Evolutionary conservation across 1,139 yeast genomes (phyloP).

Genomic region (Groenewaldozyma sp.): DNA sequence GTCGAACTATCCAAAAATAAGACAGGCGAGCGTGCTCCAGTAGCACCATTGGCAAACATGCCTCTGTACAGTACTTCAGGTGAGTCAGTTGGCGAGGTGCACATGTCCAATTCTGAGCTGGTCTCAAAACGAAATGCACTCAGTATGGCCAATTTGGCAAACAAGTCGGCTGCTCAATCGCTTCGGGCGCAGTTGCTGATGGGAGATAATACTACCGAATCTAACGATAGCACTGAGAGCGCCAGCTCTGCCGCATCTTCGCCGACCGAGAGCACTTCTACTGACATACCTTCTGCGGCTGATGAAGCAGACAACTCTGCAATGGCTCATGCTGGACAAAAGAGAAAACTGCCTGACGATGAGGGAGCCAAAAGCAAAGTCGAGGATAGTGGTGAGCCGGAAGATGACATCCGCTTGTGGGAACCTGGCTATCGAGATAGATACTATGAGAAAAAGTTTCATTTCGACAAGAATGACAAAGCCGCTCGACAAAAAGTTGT

Average conservation of each 20-base stretch:
- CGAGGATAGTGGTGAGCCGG: constrained; percentile 26
- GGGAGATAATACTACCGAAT: constrained; percentile 9
- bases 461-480: constrained; percentile 47
- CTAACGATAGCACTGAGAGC: constrained; percentile 10
- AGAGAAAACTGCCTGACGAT: neutral
- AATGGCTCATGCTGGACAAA: neutral
- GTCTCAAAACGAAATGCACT: constrained; percentile 58
- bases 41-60: constrained; percentile 60
- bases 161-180: constrained; percentile 60
- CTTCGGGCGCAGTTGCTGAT: constrained; percentile 37
- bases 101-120: constrained; percentile 62
- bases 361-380: constrained; percentile 13
- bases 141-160: constrained; percentile 70
- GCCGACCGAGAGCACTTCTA: constrained; percentile 11
- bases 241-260: neutral
- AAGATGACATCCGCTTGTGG: constrained; percentile 61
- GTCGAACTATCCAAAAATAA: constrained; percentile 20
- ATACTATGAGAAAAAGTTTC: constrained; percentile 72
- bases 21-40: constrained; percentile 62
- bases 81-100: constrained; percentile 55
- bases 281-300: constrained; percentile 7
- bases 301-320: constrained; percentile 18
- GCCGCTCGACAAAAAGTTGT: constrained; percentile 56
- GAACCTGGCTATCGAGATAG: constrained; percentile 83
- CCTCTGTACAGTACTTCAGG: constrained; percentile 70